Evolutionary conservation across 192 early-diverging fungal species (phyloP), one percentile per base, ranked within the genome.

Genomic region (Linderina pennispora): DNA sequence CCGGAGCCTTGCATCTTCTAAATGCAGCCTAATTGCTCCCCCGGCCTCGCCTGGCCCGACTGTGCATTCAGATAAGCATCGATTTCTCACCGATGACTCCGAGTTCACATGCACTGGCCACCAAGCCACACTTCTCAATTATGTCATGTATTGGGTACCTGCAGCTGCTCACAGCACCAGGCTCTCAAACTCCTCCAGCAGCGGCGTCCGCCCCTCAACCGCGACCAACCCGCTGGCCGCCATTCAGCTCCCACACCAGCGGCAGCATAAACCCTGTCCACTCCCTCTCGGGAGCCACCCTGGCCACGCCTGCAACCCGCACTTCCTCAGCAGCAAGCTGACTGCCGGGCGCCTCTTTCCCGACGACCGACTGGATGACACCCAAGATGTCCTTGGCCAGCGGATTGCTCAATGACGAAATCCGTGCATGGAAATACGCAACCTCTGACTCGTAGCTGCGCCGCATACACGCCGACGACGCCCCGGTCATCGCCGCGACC

Each of bases 351-450:
- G 40, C 32, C 22, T 54, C 60, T 1, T 31, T 37, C 9, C 43
- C 41, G 21, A 62, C 31, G 11, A 63, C 67, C 2, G 55, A 44
- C 24, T 43, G 48, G 21, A 71, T 35, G 15, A 71, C 34, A 6
- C 40, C 37, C 40, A 71, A 34, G 22, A 71, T 71, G 16, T 55
- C 60, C 25, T 43, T 49, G 1, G 55, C 39, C 45, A 63, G 67
- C 48, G 61, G 52, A 21, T 32, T 55, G 4, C 55, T 32, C 41
- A 71, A 50, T 11, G 58, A 45, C 11, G 69, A 37, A 16, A 73
- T 44, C 4, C 54, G 53, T 1, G 69, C 69, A 26, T 73, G 69
- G 28, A 73, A 73, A 31, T 73, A 73, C 1, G 69, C 69, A 21
- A 73, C 36, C 7, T n/a, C 67, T 54, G 13, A 71, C 52, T 10